Evolutionary conservation across 1,139 yeast species (phyloP).

Genomic region (Kodamaea fungicola): DNA sequence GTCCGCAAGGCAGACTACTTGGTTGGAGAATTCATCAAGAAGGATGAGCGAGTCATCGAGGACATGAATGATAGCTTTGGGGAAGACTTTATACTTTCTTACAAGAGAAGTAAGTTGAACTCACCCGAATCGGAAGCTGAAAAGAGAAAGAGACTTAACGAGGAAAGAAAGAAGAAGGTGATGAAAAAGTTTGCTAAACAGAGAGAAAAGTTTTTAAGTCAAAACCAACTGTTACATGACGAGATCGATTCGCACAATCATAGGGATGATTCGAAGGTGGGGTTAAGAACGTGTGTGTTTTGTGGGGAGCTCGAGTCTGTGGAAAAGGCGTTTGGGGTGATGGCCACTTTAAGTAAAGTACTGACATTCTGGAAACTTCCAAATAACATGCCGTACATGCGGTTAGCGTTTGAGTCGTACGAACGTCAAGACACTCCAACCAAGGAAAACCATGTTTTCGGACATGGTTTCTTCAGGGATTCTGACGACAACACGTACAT

Average conservation of each 20-base stretch:
- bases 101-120: constrained; percentile 19
- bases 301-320: constrained; percentile 59
- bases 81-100: constrained; percentile 45
- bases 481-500: constrained; percentile 11
- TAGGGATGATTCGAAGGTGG: constrained; percentile 8
- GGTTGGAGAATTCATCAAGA: constrained; percentile 46
- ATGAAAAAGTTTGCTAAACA: constrained; percentile 42
- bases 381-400: constrained; percentile 6
- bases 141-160: constrained; percentile 41
- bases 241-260: constrained; percentile 13
- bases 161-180: constrained; percentile 33
- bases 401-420: constrained; percentile 27
- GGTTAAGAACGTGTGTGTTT: constrained; percentile 51
- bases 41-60: constrained; percentile 47
- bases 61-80: constrained; percentile 59
- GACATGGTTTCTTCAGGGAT: constrained; percentile 23
- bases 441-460: constrained; percentile 17
- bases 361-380: constrained; percentile 52
- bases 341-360: constrained; percentile 36
- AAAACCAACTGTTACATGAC: constrained; percentile 24
- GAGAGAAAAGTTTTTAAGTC: constrained; percentile 34
- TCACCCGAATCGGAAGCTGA: constrained; percentile 37
- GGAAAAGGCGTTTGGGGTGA: constrained; percentile 51
- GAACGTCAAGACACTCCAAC: constrained; percentile 15
- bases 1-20: constrained; percentile 54